Conservation (phyloP, 164 flowering plant species). For the Magnolia officinalis region DNA sequence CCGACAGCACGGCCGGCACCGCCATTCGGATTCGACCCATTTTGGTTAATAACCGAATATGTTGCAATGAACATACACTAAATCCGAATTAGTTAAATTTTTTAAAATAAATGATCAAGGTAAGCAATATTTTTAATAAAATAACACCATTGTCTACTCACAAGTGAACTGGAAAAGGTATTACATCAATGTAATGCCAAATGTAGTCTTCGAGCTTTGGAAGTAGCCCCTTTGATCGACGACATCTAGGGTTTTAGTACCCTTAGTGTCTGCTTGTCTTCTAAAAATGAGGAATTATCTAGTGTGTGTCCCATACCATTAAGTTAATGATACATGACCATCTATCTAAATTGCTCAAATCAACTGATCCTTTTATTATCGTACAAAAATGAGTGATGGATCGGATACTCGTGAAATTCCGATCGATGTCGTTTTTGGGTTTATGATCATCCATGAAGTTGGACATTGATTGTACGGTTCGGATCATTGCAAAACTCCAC, state of each 20-base stretch:
- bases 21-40: slow-evolving; percentile 6
- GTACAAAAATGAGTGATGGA: too few relatives aligned
- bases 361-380: too few relatives aligned
- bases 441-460: background rate
- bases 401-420: background rate
- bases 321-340: too few relatives aligned
- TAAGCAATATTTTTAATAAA: background rate
- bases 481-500: background rate
- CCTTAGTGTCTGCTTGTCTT: too few relatives aligned
- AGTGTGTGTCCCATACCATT: too few relatives aligned
- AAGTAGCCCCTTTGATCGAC: too few relatives aligned
- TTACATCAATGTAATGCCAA: background rate
- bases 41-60: slow-evolving; percentile 17
- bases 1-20: slow-evolving; percentile 16
- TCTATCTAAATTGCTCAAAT: too few relatives aligned
- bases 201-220: background rate
- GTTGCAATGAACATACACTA: slow-evolving; percentile 8
- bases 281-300: too few relatives aligned
- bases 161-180: background rate
- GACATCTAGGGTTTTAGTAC: too few relatives aligned
- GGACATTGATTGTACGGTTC: background rate
- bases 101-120: background rate
- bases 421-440: background rate
- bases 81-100: background rate
- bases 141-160: background rate